Percentiles rank a stretch among this genome's conserved stretches.
phyloP scores from a whole-genome alignment of 805 yeast genomes.

The Starmerella vitae region DNA sequence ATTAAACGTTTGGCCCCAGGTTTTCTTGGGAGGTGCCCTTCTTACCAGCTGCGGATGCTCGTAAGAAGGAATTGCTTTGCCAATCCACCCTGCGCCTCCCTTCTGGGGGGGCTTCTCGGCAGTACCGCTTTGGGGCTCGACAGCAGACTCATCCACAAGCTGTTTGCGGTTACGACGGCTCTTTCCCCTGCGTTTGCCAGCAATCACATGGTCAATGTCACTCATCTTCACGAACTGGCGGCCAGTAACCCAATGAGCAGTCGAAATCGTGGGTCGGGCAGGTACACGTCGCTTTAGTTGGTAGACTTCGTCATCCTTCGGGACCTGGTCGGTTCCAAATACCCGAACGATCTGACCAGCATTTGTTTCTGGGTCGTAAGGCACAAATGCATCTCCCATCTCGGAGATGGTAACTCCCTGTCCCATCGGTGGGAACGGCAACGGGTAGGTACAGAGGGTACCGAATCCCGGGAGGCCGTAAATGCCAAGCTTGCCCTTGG shows the following conservation, averaged over 20 bases:
- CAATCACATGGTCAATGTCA: constrained; percentile 53
- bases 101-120: neutral
- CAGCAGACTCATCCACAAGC: constrained; percentile 13
- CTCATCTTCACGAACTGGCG: constrained; percentile 43
- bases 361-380: constrained; percentile 44
- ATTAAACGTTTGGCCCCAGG: constrained; percentile 24
- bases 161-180: constrained; percentile 27
- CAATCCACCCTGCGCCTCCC: constrained; percentile 5
- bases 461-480: constrained; percentile 20
- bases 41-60: constrained; percentile 7
- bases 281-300: constrained; percentile 52
- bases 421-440: constrained; percentile 10
- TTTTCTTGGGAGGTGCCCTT: constrained; percentile 13
- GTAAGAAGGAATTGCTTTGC: constrained; percentile 4
- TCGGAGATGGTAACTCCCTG: constrained; percentile 23
- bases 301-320: constrained; percentile 41
- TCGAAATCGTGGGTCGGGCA: constrained; percentile 63
- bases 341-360: constrained; percentile 38
- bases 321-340: constrained; percentile 32
- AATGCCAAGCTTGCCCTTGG: constrained; percentile 15
- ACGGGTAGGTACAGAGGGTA: constrained; percentile 15
- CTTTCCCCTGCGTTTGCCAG: constrained; percentile 59
- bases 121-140: constrained; percentile 4
- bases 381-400: constrained; percentile 28
- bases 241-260: constrained; percentile 80